Evolutionary conservation across 768 basidiomycete genomes (phyloP), one percentile per base, ranked within the genome.

Genomic region (Suillus plorans): DNA sequence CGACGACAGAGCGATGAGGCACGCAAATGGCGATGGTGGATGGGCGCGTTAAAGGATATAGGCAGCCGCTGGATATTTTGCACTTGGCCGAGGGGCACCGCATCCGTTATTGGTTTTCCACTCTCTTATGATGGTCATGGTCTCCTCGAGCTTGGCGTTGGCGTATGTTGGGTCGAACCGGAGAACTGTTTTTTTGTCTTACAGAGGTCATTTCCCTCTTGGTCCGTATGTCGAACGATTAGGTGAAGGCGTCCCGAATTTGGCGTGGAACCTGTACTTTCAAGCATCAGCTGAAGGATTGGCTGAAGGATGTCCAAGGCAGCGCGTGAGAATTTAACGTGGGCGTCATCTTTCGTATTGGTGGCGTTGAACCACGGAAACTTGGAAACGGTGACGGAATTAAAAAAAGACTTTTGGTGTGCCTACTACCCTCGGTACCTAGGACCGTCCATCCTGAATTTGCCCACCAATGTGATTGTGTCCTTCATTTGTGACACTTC

Each of bases 1-100:
- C 79, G 91, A 93, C 61, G 91, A 92, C 68, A 85, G 91, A 79
- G 79, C 85, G 65, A 73, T 89, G 74, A 87, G 89, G 80, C 85
- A 87, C 73, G 79, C 86, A 73, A 91, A 90, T 80, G 90, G 90
- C 75, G 91, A 92, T 81, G 88, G 83, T 76, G 83, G 86, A 79
- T 90, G 88, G 89, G 78, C 84, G 73, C 89, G 89, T 83, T 89
- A 80, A 89, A 81, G 77, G 79, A 74, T 74, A 72, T 68, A 56
- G 76, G 75, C 57, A 59, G 69, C 69, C 74, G 68, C 60, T 71
- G 72, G 74, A 74, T 78, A 71, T 69, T 76, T 76, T 74, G 66
- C 73, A 75, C 55, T 62, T 64, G 73, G 70, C 67, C 68, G 67
- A 68, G 68, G 71, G 69, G 62, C 69, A 62, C 66, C 66, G 58